Evolutionary conservation across 2,329 filamentous ascomycete genomes (phyloP), one percentile per base, ranked within the genome.

Genomic region (Paraconiothyrium sp.): DNA sequence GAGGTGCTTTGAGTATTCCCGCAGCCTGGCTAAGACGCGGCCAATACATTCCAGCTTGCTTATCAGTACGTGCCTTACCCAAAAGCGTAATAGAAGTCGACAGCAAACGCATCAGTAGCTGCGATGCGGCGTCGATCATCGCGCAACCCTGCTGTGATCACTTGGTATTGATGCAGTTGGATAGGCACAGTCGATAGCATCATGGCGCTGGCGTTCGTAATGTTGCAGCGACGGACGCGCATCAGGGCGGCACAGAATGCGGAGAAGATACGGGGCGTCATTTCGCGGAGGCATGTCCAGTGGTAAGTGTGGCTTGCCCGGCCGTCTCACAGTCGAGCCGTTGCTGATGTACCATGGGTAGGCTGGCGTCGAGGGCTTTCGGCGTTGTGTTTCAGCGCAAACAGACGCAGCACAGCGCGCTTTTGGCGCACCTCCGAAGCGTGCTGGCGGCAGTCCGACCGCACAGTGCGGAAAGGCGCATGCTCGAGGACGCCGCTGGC

Each of bases 281-380:
- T 94, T 34, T 86, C 83, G 56, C 87, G 84, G 66, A 75, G 76
- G 14, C 90, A 94, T 71, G 81, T 86, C 37, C 78, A 83, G 58
- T 89, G 89, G 89, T 90, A 77, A 80, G 88, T 76, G 71, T 73
- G 72, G 73, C 76, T 62, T 69, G 66, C 66, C 59, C 54, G 54
- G 61, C 51, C 58, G 70, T 74, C 63, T 69, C 72, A 69, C 54
- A 62, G 59, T 68, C 41, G 37, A 27, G 30, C 43, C 59, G 35
- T 41, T 55, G 62, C 58, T 60, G 59, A 63, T 59, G 58, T 63
- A 68, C 65, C 61, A 63, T 62, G 64, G 41, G 67, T 64, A 91
- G 89, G 82, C 81, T 94, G 61, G 90, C 89, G 0, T 88, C 89
- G 55, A 83, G 83, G 32, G 92, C 93, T 5, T 97, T 97, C 71